Base-by-base conservation (phyloP, 2,329 filamentous ascomycete genomes). In the Alternaria arborescens region DNA sequence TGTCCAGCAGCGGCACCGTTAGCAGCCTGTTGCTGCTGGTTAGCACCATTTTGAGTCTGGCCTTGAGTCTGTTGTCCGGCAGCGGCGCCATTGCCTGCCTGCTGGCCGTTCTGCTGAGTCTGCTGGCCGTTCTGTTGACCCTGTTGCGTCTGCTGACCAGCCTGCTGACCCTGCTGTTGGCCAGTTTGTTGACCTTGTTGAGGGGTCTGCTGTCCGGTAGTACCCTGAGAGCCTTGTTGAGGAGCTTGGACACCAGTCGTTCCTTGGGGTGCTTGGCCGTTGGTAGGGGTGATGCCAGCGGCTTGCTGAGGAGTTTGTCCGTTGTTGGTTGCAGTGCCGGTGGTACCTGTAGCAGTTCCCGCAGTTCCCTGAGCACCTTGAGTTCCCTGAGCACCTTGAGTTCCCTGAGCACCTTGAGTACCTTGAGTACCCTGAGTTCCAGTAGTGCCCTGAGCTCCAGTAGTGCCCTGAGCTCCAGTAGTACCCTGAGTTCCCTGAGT, bases 81-180 rank as follows among this genome's bases (percentile, higher is more conserved):
- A 26, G 26, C 46, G 5, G 34, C 43, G 24, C 30, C 40, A 12
- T 38, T 44, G 16, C 11, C 41, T 24, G 43, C 14, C 46, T 36
- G 46, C 14, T 48, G 46, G 16, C 18, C 28, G 14, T 38, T 32
- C 20, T 30, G 34, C 32, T 34, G 38, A 8, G 52, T 46, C 30
- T 58, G 55, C 12, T 54, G 52, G 28, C 52, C 52, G 16, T 58
- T 50, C 22, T 65, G 57, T 34, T 65, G 60, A 12, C 52, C 59
- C 40, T 64, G 58, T 14, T 54, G 22, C 46, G 58, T 40, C 16
- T 60, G 59, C 28, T 52, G 54, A 11, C 43, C 43, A 5, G 34
- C 18, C 41, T 58, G 60, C 30, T 55, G 56, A 12, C 11, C 5
- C 32, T 36, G 32, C 32, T 36, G 59, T 30, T 52, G 54, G 10